A percentile compares a stretch with the other conserved stretches of the same genome.
These are phyloP conservation scores for Xerocomus cyaneibrunnescens DNA, from an alignment of 1,284 basidiomycete genomes.

Conservation along the genomic window DNA sequence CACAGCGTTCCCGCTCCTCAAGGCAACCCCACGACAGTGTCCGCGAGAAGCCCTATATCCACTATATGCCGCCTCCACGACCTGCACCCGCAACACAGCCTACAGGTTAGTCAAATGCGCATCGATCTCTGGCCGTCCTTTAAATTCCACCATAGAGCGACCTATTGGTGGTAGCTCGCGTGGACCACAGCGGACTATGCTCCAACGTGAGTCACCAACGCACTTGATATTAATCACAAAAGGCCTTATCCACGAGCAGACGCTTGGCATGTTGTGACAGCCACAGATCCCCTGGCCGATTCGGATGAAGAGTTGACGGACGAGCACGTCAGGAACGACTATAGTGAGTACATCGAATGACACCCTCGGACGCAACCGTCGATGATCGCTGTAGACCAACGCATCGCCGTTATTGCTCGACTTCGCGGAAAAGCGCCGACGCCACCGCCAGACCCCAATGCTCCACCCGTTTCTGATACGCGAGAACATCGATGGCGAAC, in stretches of 20 bases:
- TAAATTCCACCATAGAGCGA: constrained; percentile 22
- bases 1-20: constrained; percentile 29
- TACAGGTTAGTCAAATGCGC: constrained; percentile 20
- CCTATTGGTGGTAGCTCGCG: constrained; percentile 14
- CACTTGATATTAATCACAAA: background rate
- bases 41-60: constrained; percentile 43
- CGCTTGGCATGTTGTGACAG: constrained; percentile 65
- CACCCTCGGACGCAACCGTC: background rate
- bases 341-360: constrained; percentile 45
- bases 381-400: constrained; percentile 41
- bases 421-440: constrained; percentile 44
- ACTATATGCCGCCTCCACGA: constrained; percentile 37
- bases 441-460: constrained; percentile 32
- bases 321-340: constrained; percentile 61
- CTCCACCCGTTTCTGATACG: constrained; percentile 20
- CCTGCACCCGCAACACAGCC: constrained; percentile 14
- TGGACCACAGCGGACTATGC: constrained; percentile 38
- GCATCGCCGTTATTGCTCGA: constrained; percentile 47
- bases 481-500: constrained; percentile 39
- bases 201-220: constrained; percentile 31
- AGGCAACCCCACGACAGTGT: constrained; percentile 26
- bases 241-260: constrained; percentile 43
- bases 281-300: constrained; percentile 63
- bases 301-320: constrained; percentile 71
- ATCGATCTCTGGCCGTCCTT: background rate